Base-by-base conservation (phyloP, 176 grass and related monocot species). In the Stipa capillata region DNA sequence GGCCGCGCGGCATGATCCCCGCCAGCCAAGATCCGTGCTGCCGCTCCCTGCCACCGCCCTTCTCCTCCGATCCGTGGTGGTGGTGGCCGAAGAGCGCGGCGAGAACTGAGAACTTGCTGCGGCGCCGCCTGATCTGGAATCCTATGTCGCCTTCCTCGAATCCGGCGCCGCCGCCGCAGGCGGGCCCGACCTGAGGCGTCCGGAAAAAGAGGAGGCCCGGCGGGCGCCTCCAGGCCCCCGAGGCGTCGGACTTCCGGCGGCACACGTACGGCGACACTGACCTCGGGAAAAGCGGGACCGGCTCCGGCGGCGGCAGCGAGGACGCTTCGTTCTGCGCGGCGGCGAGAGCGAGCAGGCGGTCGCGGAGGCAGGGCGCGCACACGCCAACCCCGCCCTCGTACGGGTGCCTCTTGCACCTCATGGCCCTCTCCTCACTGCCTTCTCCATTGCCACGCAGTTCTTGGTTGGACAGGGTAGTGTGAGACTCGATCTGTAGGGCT, bases 351-450 rank as follows among this genome's bases (percentile, higher is more conserved):
- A 91, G 60, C 42, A 97, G 88, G 62, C 93, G 77, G 77, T 85
- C 88, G 42, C 93, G 88, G 83, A 97, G 93, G 83, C 90, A 97
- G 35, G 83, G 69, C 5, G 90, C 90, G 77, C 90, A 97, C 27
- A 97, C 90, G 47, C 93, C 93, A 15, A 79, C 83, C 58, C 81
- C 88, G 53, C 40, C 65, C 56, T 83, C 76, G 77, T 91, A 90
- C 6, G 90, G 90, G 79, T 97, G 93, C 45, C 34, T 64, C 77
- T 55, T 88, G 90, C 93, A 97, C 83, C 74, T 97, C 93, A 97
- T 97, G 20, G 23, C 29, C 0, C 5, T 58, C 8, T 23, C 4
- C 69, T 78, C 44, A 32, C 35, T 29, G 37, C 44, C 40, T 70
- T 74, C 59, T 24, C 45, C 53, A 28, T 77, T 40, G 17, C 32